Base-by-base conservation (phyloP, 2,329 filamentous ascomycete genomes). In the Paraphaeosphaeria minitans region DNA sequence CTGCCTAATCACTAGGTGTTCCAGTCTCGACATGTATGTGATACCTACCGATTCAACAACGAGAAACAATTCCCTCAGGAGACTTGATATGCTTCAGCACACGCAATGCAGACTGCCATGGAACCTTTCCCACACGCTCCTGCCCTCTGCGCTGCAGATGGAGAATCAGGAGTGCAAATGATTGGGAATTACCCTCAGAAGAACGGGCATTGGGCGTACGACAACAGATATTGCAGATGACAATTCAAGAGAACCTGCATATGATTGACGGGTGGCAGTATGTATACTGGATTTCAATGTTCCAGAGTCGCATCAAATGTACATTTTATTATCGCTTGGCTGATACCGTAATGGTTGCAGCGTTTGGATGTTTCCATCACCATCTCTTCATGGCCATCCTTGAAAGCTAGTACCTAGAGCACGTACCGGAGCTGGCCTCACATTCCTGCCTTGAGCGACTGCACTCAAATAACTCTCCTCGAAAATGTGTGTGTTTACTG, bases 1-100 rank as follows among this genome's bases (percentile, higher is more conserved):
- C 22, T 49, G 46, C 31, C 46, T 16, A 49, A 49, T 35, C 29
- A 49, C 46, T 49, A 29, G 46, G 29, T 49, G 2, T 49, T 49
- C 16, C 27, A 16, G 13, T 35, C 5, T 35, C 46, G 46, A 9
- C 37, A 39, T 39, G 37, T 39, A 39, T 7, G 37, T 39, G 19
- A n/a, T 19, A 7, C 16, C 4, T 16, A 39, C 16, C 4, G 4
- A 39, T 39, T 8, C 16, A 16, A 39, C 16, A 9, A 2, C 14
- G 7, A 16, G 16, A 37, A 16, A 3, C 35, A 37, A 37, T 39
- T 39, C 4, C 2, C 2, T 39, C 16, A n/a, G 37, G 29, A 2
- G 29, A n/a, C n/a, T 31, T 4, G 29, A 31, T 31, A 31, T 31
- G 29, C 29, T 31, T 4, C 29, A 31, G 29, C 5, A 39, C 7